Evolutionary conservation across 371 early-diverging fungal species (phyloP).

Genomic region (Cladochytrium tenue): DNA sequence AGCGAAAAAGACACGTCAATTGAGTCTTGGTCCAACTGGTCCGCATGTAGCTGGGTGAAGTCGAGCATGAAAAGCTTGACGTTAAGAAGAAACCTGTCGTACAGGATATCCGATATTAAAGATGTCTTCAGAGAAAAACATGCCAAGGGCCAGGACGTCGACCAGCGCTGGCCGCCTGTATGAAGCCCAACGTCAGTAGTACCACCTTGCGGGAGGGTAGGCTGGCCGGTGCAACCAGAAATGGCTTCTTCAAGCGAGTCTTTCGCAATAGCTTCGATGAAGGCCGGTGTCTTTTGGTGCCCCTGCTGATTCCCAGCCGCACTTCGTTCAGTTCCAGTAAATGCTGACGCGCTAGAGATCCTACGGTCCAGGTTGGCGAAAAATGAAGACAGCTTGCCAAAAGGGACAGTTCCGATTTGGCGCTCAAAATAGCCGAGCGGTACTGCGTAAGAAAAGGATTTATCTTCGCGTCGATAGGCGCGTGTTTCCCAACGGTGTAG

Average conservation of each 20-base stretch:
- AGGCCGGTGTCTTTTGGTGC: constrained; percentile 11
- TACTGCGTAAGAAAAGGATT: neutral
- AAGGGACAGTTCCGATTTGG: neutral
- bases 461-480: neutral
- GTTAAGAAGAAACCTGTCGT: no score
- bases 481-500: neutral
- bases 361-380: neutral
- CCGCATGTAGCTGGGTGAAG: no score
- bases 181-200: constrained; percentile 14
- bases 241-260: neutral
- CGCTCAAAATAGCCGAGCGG: neutral
- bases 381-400: neutral
- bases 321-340: neutral
- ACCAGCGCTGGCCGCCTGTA: neutral
- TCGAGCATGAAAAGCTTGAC: no score
- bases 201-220: neutral
- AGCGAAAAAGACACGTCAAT: no score
- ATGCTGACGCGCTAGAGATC: neutral
- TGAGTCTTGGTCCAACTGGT: no score
- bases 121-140: no score
- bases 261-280: constrained; percentile 3
- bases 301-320: constrained; percentile 1
- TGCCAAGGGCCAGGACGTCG: neutral
- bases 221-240: neutral
- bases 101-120: no score